A percentile compares a stretch with the other conserved stretches of the same genome.
Conservation (phyloP, 73 alveolate species). For the Paramecium tetraurelia region DNA sequence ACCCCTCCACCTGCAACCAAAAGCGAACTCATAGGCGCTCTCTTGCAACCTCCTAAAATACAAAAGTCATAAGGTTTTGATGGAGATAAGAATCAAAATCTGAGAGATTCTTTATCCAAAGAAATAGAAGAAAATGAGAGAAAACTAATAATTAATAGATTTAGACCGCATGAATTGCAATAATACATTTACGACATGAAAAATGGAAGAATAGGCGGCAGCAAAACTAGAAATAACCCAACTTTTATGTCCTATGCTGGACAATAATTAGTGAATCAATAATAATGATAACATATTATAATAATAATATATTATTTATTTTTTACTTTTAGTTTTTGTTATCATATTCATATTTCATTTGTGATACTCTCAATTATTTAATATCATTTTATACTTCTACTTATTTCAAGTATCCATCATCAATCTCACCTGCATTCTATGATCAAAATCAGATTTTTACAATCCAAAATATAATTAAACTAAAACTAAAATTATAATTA, state of each 20-base stretch:
- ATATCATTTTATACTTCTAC: not conserved
- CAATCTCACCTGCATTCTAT: too few species aligned
- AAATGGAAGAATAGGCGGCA: slow-evolving; percentile 15
- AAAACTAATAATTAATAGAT: not conserved
- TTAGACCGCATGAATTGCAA: not conserved
- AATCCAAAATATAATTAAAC: not conserved
- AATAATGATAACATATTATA: not conserved
- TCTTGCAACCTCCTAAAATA: not conserved
- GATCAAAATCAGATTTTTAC: not conserved
- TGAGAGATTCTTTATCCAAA: not conserved
- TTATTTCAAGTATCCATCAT: too few species aligned
- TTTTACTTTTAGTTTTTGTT: not conserved
- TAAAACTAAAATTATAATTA: too few species aligned
- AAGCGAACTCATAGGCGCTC: not conserved
- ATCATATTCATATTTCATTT: not conserved
- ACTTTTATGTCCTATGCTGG: slow-evolving; percentile 49
- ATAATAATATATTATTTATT: not conserved
- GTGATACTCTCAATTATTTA: not conserved
- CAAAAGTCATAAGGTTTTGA: not conserved
- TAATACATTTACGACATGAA: slow-evolving; percentile 9
- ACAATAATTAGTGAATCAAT: slow-evolving; percentile 1
- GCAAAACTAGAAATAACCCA: slow-evolving; percentile 1
- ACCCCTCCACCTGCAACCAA: slow-evolving; percentile 5
- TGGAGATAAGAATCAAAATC: not conserved
- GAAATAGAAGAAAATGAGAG: not conserved